These are phyloP conservation scores for Lachancea lanzarotensis DNA, from an alignment of 805 yeast species.

Conservation along the genomic window DNA sequence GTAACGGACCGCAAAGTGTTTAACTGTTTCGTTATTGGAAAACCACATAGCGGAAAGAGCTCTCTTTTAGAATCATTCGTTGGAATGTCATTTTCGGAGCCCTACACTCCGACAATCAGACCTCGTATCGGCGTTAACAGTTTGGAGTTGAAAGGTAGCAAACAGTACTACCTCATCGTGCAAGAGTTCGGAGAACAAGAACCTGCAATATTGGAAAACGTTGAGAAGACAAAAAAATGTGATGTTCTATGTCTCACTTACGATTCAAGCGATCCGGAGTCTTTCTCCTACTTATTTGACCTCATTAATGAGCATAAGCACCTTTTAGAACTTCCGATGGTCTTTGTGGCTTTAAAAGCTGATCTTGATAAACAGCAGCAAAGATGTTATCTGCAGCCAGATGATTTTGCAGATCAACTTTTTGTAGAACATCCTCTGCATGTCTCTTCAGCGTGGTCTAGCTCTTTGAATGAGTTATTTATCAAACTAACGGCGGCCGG, in stretches of 20 bases:
- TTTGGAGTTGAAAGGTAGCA: constrained; percentile 89
- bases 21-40: constrained; percentile 83
- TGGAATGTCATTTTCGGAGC: constrained; percentile 61
- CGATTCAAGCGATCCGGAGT: constrained; percentile 94
- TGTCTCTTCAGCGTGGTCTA: constrained; percentile 83
- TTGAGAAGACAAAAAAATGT: constrained; percentile 65
- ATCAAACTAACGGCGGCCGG: constrained; percentile 88
- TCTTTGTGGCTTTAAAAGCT: constrained; percentile 89
- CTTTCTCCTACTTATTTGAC: constrained; percentile 75
- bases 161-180: constrained; percentile 84
- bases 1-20: constrained; percentile 84
- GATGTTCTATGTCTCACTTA: constrained; percentile 87
- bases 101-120: constrained; percentile 73
- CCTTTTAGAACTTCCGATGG: constrained; percentile 64
- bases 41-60: constrained; percentile 80
- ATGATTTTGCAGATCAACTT: constrained; percentile 64
- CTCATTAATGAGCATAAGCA: constrained; percentile 53
- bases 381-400: constrained; percentile 79
- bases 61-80: constrained; percentile 78
- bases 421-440: constrained; percentile 78
- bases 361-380: constrained; percentile 96
- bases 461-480: constrained; percentile 78
- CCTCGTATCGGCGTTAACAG: constrained; percentile 85
- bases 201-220: constrained; percentile 71
- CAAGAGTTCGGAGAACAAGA: constrained; percentile 89